A percentile compares a stretch with the other conserved stretches of the same genome.
Conservation (phyloP, 805 yeast species). For the Monosporozyma unispora region DNA sequence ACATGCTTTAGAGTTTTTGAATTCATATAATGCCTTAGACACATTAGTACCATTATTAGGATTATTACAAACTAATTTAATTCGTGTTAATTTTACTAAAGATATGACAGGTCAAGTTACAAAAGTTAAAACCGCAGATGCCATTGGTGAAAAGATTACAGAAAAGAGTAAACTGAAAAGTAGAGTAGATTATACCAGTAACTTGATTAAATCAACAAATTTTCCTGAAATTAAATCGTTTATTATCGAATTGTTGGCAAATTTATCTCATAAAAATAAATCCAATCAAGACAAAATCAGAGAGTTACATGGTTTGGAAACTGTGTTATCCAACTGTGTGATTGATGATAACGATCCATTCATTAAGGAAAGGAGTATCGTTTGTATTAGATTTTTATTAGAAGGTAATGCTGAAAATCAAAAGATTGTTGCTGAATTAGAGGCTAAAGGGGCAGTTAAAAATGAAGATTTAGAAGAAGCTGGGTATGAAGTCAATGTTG, state of each 20-base stretch:
- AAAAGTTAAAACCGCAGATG: conserved; percentile 16
- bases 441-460: conserved; percentile 59
- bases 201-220: conserved; percentile 23
- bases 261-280: conserved; percentile 42
- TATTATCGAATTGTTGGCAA: conserved; percentile 56
- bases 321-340: conserved; percentile 70
- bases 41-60: conserved; percentile 26
- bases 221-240: conserved; percentile 63
- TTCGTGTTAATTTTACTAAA: conserved; percentile 24
- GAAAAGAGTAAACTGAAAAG: conserved; percentile 21
- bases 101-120: conserved; percentile 18
- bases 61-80: conserved; percentile 28
- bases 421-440: conserved; percentile 62
- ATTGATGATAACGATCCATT: conserved; percentile 86
- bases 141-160: conserved; percentile 22
- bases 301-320: conserved; percentile 55
- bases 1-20: conserved; percentile 30
- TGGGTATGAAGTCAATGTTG: conserved; percentile 69
- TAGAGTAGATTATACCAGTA: conserved; percentile 18
- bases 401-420: conserved; percentile 63
- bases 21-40: conserved; percentile 32
- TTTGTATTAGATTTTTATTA: conserved; percentile 65
- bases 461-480: conserved; percentile 54
- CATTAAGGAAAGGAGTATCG: conserved; percentile 72
- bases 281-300: conserved; percentile 62